Percentiles rank a stretch among this genome's conserved stretches.
Evolutionary conservation across 495 filamentous ascomycete species (phyloP).

Genomic region (Trypethelium eluteriae): DNA sequence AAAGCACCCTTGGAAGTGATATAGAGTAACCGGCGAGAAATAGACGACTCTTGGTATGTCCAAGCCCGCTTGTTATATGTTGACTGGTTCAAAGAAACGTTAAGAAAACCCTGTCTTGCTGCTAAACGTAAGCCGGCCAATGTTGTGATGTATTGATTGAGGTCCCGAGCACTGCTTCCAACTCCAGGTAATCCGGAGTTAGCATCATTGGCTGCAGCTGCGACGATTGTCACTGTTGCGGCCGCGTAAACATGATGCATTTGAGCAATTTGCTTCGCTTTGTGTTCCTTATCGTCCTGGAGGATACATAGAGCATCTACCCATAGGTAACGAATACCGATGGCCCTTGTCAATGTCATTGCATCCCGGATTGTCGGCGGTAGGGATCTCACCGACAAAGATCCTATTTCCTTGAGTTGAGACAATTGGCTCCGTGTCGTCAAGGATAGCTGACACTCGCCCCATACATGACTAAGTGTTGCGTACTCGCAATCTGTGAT

Average conservation of each 20-base stretch:
- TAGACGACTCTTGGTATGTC: neutral
- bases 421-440: neutral
- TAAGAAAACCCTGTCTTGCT: neutral
- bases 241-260: constrained; percentile 5
- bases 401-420: neutral
- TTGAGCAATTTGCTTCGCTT: neutral
- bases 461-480: constrained; percentile 5
- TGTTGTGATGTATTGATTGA: neutral
- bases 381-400: neutral
- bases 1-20: neutral
- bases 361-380: constrained; percentile 11
- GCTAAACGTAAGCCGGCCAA: neutral
- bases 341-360: neutral
- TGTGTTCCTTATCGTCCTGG: neutral
- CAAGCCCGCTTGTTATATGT: neutral
- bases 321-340: constrained; percentile 13
- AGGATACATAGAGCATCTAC: constrained; percentile 14
- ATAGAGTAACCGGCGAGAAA: neutral
- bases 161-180: neutral
- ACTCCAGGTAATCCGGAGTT: neutral
- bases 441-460: neutral
- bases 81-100: neutral
- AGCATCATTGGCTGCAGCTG: constrained; percentile 1
- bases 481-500: neutral
- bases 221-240: constrained; percentile 2